Evolutionary conservation across 1,139 yeast species (phyloP), one percentile per base, ranked within the genome.

Genomic region (Lodderomyces elongisporus): DNA sequence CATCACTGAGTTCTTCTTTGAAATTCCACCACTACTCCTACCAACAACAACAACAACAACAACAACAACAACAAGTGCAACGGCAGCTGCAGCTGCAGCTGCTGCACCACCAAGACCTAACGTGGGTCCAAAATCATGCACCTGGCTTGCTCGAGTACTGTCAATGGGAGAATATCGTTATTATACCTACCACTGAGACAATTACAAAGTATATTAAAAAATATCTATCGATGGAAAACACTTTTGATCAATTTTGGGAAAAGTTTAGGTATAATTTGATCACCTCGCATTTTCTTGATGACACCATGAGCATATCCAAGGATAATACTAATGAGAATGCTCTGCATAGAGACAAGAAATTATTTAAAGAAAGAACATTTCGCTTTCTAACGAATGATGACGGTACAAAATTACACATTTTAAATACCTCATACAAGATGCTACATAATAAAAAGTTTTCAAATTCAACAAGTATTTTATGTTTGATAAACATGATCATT

Each of bases 241-340:
- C 40, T 45, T 7, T 38, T 4, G 37, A 34, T 12, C 54, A 53
- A 35, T 65, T 65, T 39, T 60, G 66, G 66, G 74, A 69, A 39
- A 57, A 56, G 37, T 63, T 66, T 54, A 66, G 66, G 44, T 69
- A 68, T 43, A 59, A 54, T 39, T 46, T 69, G 24, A 52, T 69
- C 2, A 49, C 62, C 4, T 65, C 72, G 3, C 61, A 61, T 37
- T 48, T 69, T n/a, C 46, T 69, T 29, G 73, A 67, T 33, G 66
- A 66, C 39, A 51, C 70, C 2, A 61, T 68, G 63, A 58, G 64
- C 24, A 47, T 67, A 16, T 66, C 73, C 13, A 67, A 68, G 40
- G 66, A 66, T 39, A 73, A 69, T 29, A 66, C 61, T 38, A 52
- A 59, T 13, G 47, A 61, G 27, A 25, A 27, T 14, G n/a, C 16